Evolutionary conservation across 176 grass and related monocot genomes (phyloP), one percentile per base, ranked within the genome.

Genomic region (Saccharum spontaneum): DNA sequence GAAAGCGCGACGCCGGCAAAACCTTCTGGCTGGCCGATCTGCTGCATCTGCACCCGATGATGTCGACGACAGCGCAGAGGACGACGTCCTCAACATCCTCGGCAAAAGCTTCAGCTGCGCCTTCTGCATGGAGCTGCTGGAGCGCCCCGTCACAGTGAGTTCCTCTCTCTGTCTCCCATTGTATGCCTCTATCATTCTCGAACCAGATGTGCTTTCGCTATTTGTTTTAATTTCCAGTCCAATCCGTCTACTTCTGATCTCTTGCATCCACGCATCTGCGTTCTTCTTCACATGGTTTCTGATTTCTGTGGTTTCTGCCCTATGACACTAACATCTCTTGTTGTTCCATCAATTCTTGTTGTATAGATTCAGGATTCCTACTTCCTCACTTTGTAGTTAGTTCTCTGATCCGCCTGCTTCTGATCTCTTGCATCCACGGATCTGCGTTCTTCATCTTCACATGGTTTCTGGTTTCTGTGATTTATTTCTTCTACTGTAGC

Each of bases 101-200:
- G 86, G 82, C 34, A 73, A 84, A 10, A 84, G 84, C 44, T 82
- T 95, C 64, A 94, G 82, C 71, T 98, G 97, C 85, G 46, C 79
- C 40, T 92, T 98, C 80, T 98, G 97, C 86, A 86, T 95, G 71
- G 86, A 95, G 38, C 82, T 95, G 14, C 97, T 91, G 4, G 91
- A 98, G 6, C 89, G 91, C 20, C 97, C 97, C 23, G 97, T 98
- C 66, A 94, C 97, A 5, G 93, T 98, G 69, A 92, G 89, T 16
- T 37, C 8, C 48, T 17, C 8, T 1, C 36, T 15, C 3, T 14
- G 26, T 69, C 40, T 2, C 26, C 10, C 7, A 7, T 5, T 37
- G 3, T 33, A 33, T 33, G 33, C 36, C 36, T 20, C 23, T 46
- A 46, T 14, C 70, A 46, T 46, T 73, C n/a, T 48, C 15, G 70